phyloP scores from a whole-genome alignment of 805 yeast genomes.

The Brettanomyces naardenensis region DNA sequence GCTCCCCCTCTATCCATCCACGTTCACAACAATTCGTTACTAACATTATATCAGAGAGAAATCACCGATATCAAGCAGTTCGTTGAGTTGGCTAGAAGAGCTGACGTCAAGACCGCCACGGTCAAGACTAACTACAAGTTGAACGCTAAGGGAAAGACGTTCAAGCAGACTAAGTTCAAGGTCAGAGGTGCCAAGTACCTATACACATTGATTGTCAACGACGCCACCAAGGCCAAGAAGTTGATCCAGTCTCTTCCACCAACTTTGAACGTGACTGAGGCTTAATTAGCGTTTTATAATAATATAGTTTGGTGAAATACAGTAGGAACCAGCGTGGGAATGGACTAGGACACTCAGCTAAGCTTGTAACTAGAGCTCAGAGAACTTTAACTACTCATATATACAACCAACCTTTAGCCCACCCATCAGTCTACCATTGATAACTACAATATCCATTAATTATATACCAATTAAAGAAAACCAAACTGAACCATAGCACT shows the following conservation, averaged over 20 bases:
- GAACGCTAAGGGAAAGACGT: slow-evolving; percentile 73
- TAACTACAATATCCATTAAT: not conserved
- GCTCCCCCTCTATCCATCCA: no score
- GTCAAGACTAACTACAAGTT: slow-evolving; percentile 88
- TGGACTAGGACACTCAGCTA: no score
- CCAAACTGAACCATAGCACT: no score
- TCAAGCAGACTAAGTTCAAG: slow-evolving; percentile 97
- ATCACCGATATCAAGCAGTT: slow-evolving; percentile 95
- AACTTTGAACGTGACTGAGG: slow-evolving; percentile 58
- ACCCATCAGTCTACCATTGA: no score
- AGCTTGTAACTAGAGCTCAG: no score
- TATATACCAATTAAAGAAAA: not conserved
- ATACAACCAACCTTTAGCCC: no score
- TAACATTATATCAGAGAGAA: slow-evolving; percentile 34
- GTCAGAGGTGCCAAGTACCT: slow-evolving; percentile 92
- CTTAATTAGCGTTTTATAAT: slow-evolving; percentile 13
- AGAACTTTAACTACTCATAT: no score
- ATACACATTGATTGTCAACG: slow-evolving; percentile 93
- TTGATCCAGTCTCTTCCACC: slow-evolving; percentile 97
- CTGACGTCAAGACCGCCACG: slow-evolving; percentile 88
- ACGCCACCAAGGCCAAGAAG: slow-evolving; percentile 95
- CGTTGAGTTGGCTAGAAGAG: slow-evolving; percentile 93
- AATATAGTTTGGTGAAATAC: not conserved
- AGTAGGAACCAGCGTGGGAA: no score
- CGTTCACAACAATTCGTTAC: not conserved